Conservation (phyloP, 257 asterid genomes). For the Plantago elongata region DNA sequence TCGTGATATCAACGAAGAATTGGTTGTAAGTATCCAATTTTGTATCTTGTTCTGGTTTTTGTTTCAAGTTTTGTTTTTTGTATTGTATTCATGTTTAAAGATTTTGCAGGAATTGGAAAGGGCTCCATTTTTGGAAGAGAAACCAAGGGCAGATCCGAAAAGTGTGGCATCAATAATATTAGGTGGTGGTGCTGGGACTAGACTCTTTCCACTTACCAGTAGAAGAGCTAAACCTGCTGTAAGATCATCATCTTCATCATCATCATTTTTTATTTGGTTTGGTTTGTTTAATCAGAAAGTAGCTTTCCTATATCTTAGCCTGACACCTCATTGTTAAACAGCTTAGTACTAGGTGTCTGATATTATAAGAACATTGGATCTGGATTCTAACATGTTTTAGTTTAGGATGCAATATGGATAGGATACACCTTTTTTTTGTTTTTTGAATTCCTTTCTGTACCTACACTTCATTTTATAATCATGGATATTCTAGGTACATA, state of each 20-base stretch:
- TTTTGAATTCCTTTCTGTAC: no score
- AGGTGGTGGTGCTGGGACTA: conserved; percentile 97
- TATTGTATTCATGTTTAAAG: no score
- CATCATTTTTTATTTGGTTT: neutral
- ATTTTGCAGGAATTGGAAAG: conserved; percentile 60
- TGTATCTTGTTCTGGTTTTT: neutral
- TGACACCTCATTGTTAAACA: neutral
- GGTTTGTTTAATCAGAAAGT: neutral
- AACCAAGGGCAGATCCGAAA: conserved; percentile 58
- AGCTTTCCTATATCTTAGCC: neutral
- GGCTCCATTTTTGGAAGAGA: conserved; percentile 35
- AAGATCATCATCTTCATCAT: conserved; percentile 24
- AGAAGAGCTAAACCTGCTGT: conserved; percentile 95
- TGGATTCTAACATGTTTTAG: no score
- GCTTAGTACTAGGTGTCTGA: no score
- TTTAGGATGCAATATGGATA: no score
- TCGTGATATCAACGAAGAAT: conserved; percentile 58
- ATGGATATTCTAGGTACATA: no score
- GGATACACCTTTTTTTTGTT: no score
- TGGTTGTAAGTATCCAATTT: conserved; percentile 35
- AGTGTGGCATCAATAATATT: conserved; percentile 74
- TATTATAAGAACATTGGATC: no score
- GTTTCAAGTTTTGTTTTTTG: neutral
- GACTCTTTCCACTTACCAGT: conserved; percentile 93
- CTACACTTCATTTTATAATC: no score